Evolutionary conservation across 2,329 filamentous ascomycete species (phyloP).

Genomic region (Stagonosporopsis tanaceti): DNA sequence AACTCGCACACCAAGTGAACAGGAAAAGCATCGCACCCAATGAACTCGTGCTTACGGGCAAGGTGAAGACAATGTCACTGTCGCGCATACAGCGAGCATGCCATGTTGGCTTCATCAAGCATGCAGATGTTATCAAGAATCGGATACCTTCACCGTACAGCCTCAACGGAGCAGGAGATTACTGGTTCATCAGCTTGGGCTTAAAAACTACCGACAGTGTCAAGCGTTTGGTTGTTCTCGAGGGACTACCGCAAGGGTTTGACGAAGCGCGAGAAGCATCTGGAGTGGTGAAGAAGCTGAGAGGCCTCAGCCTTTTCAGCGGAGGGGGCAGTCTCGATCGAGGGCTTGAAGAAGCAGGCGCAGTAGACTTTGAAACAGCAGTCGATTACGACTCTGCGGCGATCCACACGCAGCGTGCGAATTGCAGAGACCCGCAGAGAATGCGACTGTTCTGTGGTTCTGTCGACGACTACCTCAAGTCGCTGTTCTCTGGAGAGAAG

Average conservation of each 20-base stretch:
- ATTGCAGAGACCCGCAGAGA: slow-evolving; percentile 54
- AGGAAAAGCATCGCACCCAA: slow-evolving; percentile 57
- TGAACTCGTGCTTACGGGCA: slow-evolving; percentile 65
- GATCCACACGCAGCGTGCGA: slow-evolving; percentile 78
- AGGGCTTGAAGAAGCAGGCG: slow-evolving; percentile 76
- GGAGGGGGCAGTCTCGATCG: slow-evolving; percentile 80
- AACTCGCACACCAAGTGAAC: slow-evolving; percentile 35
- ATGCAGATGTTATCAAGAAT: slow-evolving; percentile 38
- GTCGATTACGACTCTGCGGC: slow-evolving; percentile 72
- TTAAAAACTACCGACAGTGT: slow-evolving; percentile 23
- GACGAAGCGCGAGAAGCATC: slow-evolving; percentile 66
- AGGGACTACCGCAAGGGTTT: slow-evolving; percentile 16
- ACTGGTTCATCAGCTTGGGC: slow-evolving; percentile 66
- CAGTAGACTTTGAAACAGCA: slow-evolving; percentile 69
- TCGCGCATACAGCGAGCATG: slow-evolving; percentile 64
- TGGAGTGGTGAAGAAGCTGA: slow-evolving; percentile 14
- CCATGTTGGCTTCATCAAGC: slow-evolving; percentile 64
- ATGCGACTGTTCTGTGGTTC: slow-evolving; percentile 72
- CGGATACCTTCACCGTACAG: slow-evolving; percentile 70
- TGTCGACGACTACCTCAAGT: slow-evolving; percentile 71
- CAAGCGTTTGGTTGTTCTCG: slow-evolving; percentile 17
- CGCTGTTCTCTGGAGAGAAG: slow-evolving; percentile 60
- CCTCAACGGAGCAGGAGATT: slow-evolving; percentile 69
- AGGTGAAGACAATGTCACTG: slow-evolving; percentile 50
- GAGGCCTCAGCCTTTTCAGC: slow-evolving; percentile 76